Percentiles rank a stretch among this genome's conserved stretches.
phyloP scores from a whole-genome alignment of 1,139 yeast genomes.

The Geotrichum candidum region DNA sequence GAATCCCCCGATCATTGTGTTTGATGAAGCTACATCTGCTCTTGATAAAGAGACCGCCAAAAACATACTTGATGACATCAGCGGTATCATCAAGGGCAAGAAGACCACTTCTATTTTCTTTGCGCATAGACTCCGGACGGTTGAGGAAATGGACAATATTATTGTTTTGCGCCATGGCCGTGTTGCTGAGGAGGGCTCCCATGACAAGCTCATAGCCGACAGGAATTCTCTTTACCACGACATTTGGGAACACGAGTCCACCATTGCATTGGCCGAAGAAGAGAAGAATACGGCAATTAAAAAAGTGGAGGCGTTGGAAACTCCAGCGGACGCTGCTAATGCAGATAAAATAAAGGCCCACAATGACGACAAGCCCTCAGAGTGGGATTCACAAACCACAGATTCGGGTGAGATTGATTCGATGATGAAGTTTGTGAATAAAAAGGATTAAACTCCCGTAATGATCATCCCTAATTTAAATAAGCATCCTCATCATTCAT shows the following conservation, averaged over 20 bases:
- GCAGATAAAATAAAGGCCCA: not conserved
- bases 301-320: not conserved
- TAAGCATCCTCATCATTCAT: not conserved
- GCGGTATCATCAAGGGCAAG: slow-evolving; percentile 51
- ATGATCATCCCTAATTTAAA: not conserved
- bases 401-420: not conserved
- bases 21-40: slow-evolving; percentile 96
- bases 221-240: slow-evolving; percentile 60
- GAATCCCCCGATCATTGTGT: slow-evolving; percentile 81
- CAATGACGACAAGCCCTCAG: not conserved
- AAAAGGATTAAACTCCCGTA: not conserved
- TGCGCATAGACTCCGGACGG: slow-evolving; percentile 90
- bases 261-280: slow-evolving; percentile 12
- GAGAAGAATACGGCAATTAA: not conserved
- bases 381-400: not conserved
- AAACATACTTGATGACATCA: slow-evolving; percentile 65
- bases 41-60: slow-evolving; percentile 96
- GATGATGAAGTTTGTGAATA: not conserved
- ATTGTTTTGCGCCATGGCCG: slow-evolving; percentile 74
- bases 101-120: slow-evolving; percentile 76
- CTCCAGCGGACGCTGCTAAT: not conserved
- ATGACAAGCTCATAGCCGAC: slow-evolving; percentile 49
- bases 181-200: slow-evolving; percentile 86
- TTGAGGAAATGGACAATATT: slow-evolving; percentile 90
- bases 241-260: slow-evolving; percentile 89